Conservation (phyloP, 345 rosid species). For the Clausena lansium region DNA sequence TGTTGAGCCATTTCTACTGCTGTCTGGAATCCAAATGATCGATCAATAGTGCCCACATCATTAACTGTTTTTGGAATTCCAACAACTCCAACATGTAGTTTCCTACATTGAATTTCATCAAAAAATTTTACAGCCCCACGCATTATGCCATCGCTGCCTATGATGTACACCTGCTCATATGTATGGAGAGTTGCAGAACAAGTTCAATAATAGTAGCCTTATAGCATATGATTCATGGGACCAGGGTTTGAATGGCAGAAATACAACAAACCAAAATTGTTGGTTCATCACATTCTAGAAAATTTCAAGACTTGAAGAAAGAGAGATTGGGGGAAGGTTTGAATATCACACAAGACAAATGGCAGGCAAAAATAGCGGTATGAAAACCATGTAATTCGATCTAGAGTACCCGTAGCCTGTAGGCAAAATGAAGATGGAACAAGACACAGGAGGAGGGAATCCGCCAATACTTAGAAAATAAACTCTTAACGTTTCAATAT, state of each 20-base stretch:
- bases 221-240: neutral
- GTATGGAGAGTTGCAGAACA: neutral
- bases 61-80: conserved; percentile 89
- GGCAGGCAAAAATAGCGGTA: neutral
- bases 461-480: no score
- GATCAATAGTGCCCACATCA: conserved; percentile 81
- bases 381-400: neutral
- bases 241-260: neutral
- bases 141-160: conserved; percentile 90
- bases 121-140: conserved; percentile 76
- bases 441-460: no score
- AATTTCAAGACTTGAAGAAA: neutral
- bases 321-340: neutral
- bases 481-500: neutral
- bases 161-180: conserved; percentile 52
- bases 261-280: neutral
- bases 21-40: conserved; percentile 91
- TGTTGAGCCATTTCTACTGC: conserved; percentile 91
- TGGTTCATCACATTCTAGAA: no score
- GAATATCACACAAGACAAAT: neutral
- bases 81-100: conserved; percentile 47
- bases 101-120: conserved; percentile 47
- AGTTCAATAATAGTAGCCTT: neutral
- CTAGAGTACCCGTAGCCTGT: neutral
- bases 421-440: neutral